A percentile compares a stretch with the other conserved stretches of the same genome.
Conservation (phyloP, 2,329 filamentous ascomycete genomes). For the Fusarium coffeatum region DNA sequence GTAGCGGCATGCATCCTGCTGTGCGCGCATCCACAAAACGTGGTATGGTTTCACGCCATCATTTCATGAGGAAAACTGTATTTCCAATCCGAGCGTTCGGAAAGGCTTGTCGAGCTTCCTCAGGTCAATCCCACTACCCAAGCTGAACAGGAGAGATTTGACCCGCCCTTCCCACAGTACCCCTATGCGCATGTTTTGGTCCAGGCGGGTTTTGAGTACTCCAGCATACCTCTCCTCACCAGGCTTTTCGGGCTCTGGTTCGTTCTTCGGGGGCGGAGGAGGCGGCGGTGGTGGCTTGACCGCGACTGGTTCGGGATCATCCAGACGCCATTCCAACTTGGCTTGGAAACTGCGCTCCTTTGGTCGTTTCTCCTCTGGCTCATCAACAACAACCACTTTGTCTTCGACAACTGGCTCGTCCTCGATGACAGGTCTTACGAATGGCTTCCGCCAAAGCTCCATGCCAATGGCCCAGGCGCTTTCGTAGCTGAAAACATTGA, state of each 20-base stretch:
- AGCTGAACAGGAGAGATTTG: constrained; percentile 91
- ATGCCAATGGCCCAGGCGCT: constrained; percentile 91
- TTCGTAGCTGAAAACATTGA: constrained; percentile 98
- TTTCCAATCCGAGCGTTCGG: constrained; percentile 78
- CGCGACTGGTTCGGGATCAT: constrained; percentile 51
- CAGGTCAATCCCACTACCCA: constrained; percentile 87
- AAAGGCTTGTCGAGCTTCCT: constrained; percentile 81
- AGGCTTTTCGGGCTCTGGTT: constrained; percentile 39
- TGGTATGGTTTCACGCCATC: neutral
- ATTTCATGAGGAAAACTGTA: constrained; percentile 82
- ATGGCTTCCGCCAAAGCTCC: constrained; percentile 85
- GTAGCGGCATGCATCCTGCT: constrained; percentile 9
- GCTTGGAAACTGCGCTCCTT: constrained; percentile 63
- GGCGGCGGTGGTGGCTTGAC: constrained; percentile 15
- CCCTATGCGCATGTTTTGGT: constrained; percentile 88
- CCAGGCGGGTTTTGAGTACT: constrained; percentile 88
- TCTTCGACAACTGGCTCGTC: constrained; percentile 41
- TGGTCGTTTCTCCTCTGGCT: constrained; percentile 29
- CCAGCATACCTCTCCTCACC: constrained; percentile 78
- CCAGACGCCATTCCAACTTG: constrained; percentile 64
- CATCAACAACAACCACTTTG: constrained; percentile 44
- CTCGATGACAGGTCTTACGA: constrained; percentile 53
- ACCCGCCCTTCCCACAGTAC: constrained; percentile 92
- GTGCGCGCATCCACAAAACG: neutral
- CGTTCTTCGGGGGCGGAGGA: constrained; percentile 19